Base-by-base conservation (phyloP, 108 stramenopile genomes). In the Nannochloropsis salina region DNA sequence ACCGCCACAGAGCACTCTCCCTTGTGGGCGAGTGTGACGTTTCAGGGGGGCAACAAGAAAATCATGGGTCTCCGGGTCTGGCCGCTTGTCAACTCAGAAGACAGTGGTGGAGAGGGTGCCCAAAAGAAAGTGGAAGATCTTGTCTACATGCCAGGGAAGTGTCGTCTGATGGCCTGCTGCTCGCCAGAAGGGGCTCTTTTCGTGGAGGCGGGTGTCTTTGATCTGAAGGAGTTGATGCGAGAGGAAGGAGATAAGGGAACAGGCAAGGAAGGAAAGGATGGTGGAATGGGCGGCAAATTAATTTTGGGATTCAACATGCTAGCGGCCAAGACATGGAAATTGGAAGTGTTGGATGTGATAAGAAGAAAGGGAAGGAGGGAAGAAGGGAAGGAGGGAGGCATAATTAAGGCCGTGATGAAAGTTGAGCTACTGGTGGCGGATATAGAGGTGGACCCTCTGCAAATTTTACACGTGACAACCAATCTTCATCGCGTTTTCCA, bases 31-130 rank as follows among this genome's bases (percentile, higher is more conserved):
- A 74, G 61, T 74, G 61, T 74, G 61, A 74, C 61, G 2, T 74
- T 74, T 74, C 20, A 74, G 61, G 61, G 61, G n/a, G 61, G 61
- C 20, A 74, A 74, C n/a, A 74, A 74, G 61, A 74, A 74, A 74
- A n/a, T 74, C 20, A 74, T 74, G 4, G 61, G 61, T n/a, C 15
- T 74, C 20, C 61, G 61, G n/a, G 15, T 74, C n/a, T 74, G 61
- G 61, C 61, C 61, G 15, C n/a, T 74, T 15, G 61, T n/a, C 20
- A n/a, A 74, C 15, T 31, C 31, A 31, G 61, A 74, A 74, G 61
- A 51, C 15, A 15, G 61, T n/a, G 8, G 61, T 15, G 8, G 61
- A n/a, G 61, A 74, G 61, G 31, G 31, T 0, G 31, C 31, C 31
- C 31, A 31, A 31, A 31, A 0, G 31, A 31, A 31, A 31, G 31